phyloP scores from a whole-genome alignment of 305 asterid genomes.

The Solanum hybrid region DNA sequence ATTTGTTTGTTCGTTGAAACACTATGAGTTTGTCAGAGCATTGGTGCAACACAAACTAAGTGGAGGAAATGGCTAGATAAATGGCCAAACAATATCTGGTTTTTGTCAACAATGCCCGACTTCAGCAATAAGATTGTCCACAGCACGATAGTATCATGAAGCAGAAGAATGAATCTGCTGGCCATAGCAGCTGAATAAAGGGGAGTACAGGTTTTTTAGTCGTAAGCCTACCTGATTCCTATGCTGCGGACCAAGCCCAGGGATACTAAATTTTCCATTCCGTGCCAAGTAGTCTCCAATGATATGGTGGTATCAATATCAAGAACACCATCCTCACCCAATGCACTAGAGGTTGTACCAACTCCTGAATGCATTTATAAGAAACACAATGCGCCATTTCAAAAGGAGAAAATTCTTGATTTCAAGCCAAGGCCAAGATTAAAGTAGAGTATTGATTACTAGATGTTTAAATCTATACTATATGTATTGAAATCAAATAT shows the following conservation, averaged over 20 bases:
- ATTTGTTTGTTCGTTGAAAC: not conserved
- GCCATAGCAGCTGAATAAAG: not conserved
- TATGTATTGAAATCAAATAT: not conserved
- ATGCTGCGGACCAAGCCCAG: conserved; percentile 58
- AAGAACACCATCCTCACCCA: conserved; percentile 56
- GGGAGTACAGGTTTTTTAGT: not conserved
- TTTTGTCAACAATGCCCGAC: not conserved
- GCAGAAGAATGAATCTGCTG: not conserved
- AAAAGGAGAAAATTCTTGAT: not conserved
- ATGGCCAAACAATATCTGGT: not conserved
- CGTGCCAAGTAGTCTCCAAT: conserved; percentile 63
- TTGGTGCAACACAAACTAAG: not conserved
- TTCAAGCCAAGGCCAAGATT: not conserved
- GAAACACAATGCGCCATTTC: not conserved
- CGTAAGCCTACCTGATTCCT: conserved; percentile 44
- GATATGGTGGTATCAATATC: conserved; percentile 59
- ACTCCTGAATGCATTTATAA: conserved; percentile 31
- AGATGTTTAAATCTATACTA: not conserved
- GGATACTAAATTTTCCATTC: conserved; percentile 57
- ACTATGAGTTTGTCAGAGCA: not conserved
- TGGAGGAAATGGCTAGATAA: not conserved
- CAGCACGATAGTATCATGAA: not conserved
- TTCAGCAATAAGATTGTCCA: not conserved
- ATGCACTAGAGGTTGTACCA: conserved; percentile 51
- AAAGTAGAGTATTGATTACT: not conserved